phyloP scores from a whole-genome alignment of 805 yeast species.

The Nakazawaea peltata region DNA sequence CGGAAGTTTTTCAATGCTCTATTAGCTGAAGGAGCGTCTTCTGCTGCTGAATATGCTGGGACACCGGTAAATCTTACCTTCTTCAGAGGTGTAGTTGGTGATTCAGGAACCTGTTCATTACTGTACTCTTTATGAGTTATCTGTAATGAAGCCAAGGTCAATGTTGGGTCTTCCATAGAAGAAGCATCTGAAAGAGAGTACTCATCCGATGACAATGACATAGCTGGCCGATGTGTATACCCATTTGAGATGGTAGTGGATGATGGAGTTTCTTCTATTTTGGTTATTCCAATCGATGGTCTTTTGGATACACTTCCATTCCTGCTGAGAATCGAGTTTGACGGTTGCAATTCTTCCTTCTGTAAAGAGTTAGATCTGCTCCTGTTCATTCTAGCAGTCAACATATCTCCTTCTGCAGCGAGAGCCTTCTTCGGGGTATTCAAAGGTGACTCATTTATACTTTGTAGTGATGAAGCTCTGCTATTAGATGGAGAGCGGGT shows the following conservation, averaged over 20 bases:
- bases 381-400: constrained; percentile 14
- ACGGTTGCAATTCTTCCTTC: constrained; percentile 10
- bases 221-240: background rate
- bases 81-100: too few relatives aligned
- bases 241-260: background rate
- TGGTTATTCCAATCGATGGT: constrained; percentile 14
- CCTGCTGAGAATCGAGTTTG: constrained; percentile 12
- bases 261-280: constrained; percentile 13
- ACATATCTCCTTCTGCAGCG: constrained; percentile 11
- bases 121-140: constrained; percentile 4
- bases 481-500: constrained; percentile 10
- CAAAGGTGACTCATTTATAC: constrained; percentile 16
- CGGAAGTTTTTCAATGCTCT: constrained; percentile 25
- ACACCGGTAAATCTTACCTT: constrained; percentile 48
- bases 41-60: constrained; percentile 40
- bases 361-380: constrained; percentile 21
- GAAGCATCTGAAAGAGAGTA: background rate
- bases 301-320: constrained; percentile 17
- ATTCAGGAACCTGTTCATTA: constrained; percentile 9
- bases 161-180: background rate
- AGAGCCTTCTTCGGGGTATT: background rate
- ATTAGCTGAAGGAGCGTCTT: constrained; percentile 43
- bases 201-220: background rate
- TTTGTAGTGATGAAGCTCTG: constrained; percentile 17
- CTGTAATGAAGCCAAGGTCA: background rate